Evolutionary conservation across 2,329 filamentous ascomycete species (phyloP).

Genomic region (Penicillium concentricum): DNA sequence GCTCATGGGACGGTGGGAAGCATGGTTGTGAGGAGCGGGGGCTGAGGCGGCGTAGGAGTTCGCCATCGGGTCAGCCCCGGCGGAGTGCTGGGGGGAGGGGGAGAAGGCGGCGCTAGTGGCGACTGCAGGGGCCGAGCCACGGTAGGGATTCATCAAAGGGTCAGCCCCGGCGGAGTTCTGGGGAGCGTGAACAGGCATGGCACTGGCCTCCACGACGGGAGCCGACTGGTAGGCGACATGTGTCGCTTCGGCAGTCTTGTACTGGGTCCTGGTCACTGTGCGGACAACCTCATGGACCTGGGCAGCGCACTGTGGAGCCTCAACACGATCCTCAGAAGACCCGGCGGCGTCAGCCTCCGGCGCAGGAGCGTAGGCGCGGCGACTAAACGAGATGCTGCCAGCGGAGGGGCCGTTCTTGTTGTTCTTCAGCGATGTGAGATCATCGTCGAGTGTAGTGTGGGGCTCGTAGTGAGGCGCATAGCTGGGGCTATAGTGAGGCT

Average conservation of each 20-base stretch:
- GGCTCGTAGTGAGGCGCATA: neutral
- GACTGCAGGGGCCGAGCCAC: neutral
- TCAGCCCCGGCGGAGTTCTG: neutral
- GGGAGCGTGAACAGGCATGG: neutral
- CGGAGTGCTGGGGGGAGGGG: neutral
- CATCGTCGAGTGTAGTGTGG: neutral
- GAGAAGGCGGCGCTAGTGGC: neutral
- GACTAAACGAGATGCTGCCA: neutral
- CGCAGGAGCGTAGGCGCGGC: constrained; percentile 11
- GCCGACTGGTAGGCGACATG: neutral
- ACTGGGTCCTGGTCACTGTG: constrained; percentile 30
- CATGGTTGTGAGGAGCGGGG: constrained; percentile 8
- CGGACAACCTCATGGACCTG: constrained; percentile 26
- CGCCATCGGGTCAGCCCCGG: neutral
- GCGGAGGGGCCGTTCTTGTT: neutral
- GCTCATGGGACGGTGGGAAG: constrained; percentile 11
- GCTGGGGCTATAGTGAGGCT: neutral
- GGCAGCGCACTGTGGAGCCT: constrained; percentile 16
- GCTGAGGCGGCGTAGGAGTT: neutral
- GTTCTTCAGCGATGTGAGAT: neutral
- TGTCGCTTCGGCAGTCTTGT: constrained; percentile 12
- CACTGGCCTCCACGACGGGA: neutral
- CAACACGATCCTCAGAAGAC: neutral
- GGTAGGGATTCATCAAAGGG: neutral
- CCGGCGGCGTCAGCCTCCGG: too few species aligned